Conservation (phyloP, 805 yeast genomes). For the Pichia thaimueangensis region DNA sequence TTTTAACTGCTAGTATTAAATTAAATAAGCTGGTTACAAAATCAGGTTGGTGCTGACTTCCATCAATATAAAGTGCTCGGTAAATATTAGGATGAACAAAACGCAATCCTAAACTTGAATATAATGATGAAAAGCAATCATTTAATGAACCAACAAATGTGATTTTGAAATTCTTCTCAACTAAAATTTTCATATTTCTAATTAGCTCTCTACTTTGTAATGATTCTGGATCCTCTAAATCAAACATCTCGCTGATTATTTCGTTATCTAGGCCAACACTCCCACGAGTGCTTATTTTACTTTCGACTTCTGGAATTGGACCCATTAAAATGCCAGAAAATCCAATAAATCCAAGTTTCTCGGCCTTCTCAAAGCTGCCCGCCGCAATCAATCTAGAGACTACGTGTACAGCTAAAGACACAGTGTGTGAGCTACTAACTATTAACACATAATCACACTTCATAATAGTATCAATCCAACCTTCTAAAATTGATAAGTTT, state of each 20-base stretch:
- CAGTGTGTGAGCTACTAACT: conserved; percentile 91
- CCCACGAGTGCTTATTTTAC: conserved; percentile 56
- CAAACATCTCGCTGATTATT: conserved; percentile 78
- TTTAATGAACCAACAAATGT: conserved; percentile 80
- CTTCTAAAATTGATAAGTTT: conserved; percentile 59
- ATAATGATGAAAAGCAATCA: conserved; percentile 90
- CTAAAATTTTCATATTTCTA: conserved; percentile 58
- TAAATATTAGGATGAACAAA: conserved; percentile 82
- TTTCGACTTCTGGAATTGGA: conserved; percentile 83
- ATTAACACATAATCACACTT: conserved; percentile 73
- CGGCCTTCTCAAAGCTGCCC: conserved; percentile 49
- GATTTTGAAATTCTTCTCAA: conserved; percentile 68
- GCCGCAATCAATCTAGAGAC: conserved; percentile 40
- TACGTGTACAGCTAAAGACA: conserved; percentile 78
- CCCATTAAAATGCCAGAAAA: conserved; percentile 94
- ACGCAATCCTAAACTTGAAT: conserved; percentile 75
- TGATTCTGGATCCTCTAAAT: conserved; percentile 71
- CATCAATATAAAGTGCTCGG: conserved; percentile 75
- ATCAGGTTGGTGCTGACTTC: conserved; percentile 27
- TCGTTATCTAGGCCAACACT: conserved; percentile 83
- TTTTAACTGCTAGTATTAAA: conserved; percentile 20
- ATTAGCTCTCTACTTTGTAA: conserved; percentile 62
- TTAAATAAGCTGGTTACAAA: conserved; percentile 35
- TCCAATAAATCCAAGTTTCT: conserved; percentile 65
- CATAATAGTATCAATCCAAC: conserved; percentile 53